phyloP scores from a whole-genome alignment of 805 yeast species.

The Brettanomyces sp. region DNA sequence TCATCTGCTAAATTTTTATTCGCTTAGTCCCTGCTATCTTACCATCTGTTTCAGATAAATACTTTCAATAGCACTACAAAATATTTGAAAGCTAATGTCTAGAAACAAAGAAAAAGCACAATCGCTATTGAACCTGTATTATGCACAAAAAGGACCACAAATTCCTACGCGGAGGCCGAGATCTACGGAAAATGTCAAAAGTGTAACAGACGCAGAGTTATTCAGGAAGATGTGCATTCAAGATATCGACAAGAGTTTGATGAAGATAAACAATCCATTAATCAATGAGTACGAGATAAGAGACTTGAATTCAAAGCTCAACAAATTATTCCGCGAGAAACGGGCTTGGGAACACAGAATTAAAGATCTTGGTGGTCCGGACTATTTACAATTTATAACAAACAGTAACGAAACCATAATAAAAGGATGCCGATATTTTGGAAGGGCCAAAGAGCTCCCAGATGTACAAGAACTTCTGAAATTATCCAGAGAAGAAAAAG shows the following conservation, averaged over 20 bases:
- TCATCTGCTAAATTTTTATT: no score
- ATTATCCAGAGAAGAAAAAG: slow-evolving; percentile 18
- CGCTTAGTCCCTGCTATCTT: no score
- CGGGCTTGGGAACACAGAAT: slow-evolving; percentile 75
- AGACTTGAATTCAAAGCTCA: slow-evolving; percentile 66
- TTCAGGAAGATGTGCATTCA: slow-evolving; percentile 54
- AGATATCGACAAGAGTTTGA: slow-evolving; percentile 54
- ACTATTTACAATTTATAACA: slow-evolving; percentile 26
- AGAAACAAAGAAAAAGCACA: slow-evolving; percentile 71
- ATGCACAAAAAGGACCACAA: slow-evolving; percentile 46
- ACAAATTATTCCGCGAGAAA: slow-evolving; percentile 57
- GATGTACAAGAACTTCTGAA: slow-evolving; percentile 50
- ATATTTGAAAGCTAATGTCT: slow-evolving; percentile 39
- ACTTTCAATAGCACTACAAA: no score
- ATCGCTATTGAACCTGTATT: slow-evolving; percentile 56
- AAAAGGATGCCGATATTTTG: slow-evolving; percentile 66
- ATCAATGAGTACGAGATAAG: slow-evolving; percentile 55
- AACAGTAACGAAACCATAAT: slow-evolving; percentile 11
- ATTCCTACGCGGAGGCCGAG: slow-evolving; percentile 41
- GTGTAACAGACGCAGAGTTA: slow-evolving; percentile 42
- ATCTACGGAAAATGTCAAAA: slow-evolving; percentile 37
- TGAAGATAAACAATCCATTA: slow-evolving; percentile 53
- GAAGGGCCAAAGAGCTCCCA: slow-evolving; percentile 72
- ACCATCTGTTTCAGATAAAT: no score
- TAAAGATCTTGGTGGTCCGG: slow-evolving; percentile 63